Evolutionary conservation across 1,139 yeast genomes (phyloP).

Genomic region (Pichia sp.): DNA sequence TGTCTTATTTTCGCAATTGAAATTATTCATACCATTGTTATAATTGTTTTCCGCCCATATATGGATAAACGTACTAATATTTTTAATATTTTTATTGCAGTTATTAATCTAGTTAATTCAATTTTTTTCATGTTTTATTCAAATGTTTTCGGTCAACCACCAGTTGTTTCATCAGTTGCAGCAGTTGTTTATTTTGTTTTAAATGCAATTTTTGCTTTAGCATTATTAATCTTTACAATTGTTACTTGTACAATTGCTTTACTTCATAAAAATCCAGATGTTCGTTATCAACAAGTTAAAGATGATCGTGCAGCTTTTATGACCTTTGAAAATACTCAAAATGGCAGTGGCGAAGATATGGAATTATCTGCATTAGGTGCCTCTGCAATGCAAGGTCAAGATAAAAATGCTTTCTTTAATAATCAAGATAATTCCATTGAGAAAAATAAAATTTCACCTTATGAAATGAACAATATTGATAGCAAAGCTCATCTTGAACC

Average conservation of each 20-base stretch:
- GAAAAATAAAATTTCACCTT: slow-evolving; percentile 83
- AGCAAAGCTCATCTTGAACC: slow-evolving; percentile 26
- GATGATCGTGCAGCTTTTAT: slow-evolving; percentile 94
- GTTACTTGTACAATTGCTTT: slow-evolving; percentile 82
- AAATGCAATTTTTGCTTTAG: slow-evolving; percentile 84
- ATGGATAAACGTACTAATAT: slow-evolving; percentile 93
- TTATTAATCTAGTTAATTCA: slow-evolving; percentile 75
- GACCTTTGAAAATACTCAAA: slow-evolving; percentile 40
- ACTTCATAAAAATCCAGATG: slow-evolving; percentile 87
- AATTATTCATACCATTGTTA: slow-evolving; percentile 52
- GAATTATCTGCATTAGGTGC: slow-evolving; percentile 88
- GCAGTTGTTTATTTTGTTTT: slow-evolving; percentile 87
- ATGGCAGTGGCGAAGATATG: slow-evolving; percentile 48
- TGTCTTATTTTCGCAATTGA: slow-evolving; percentile 72
- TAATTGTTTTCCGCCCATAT: slow-evolving; percentile 76
- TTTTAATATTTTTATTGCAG: slow-evolving; percentile 79
- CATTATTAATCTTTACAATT: slow-evolving; percentile 76
- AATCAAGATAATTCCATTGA: slow-evolving; percentile 59
- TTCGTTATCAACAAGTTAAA: slow-evolving; percentile 92
- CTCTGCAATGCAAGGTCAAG: slow-evolving; percentile 80
- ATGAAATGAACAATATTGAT: slow-evolving; percentile 77
- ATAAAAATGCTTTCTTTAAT: slow-evolving; percentile 32
- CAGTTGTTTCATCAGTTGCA: slow-evolving; percentile 82
- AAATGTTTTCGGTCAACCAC: slow-evolving; percentile 75
- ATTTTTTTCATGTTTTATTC: slow-evolving; percentile 87